Evolutionary conservation across 192 early-diverging fungal species (phyloP).

Genomic region (Coemansia sp.): DNA sequence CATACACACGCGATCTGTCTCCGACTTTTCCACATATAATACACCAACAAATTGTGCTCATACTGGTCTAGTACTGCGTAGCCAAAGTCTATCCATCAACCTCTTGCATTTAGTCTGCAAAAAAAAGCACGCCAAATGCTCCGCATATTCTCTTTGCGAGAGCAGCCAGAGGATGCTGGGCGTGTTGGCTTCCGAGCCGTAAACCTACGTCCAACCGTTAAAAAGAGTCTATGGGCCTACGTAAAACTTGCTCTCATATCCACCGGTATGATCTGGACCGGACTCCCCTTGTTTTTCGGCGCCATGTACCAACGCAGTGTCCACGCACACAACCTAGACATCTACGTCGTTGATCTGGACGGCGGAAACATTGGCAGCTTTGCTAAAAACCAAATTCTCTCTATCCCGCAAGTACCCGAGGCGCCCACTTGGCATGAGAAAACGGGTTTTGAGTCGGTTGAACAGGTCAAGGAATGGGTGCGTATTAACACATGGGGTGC

Average conservation of each 20-base stretch:
- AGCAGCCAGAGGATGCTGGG: constrained; percentile 22
- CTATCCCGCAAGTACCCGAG: constrained; percentile 4
- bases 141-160: constrained; percentile 22
- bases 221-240: constrained; percentile 18
- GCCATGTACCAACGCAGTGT: constrained; percentile 27
- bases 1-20: background rate
- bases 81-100: background rate
- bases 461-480: constrained; percentile 24
- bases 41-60: background rate
- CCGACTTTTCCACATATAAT: background rate
- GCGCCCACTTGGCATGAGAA: constrained; percentile 17
- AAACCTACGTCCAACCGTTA: constrained; percentile 15
- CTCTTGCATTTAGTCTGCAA: background rate
- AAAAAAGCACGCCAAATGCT: constrained; percentile 8
- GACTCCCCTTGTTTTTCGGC: constrained; percentile 38
- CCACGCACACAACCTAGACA: constrained; percentile 25
- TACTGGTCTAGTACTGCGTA: background rate
- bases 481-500: constrained; percentile 30
- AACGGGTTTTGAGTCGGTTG: background rate
- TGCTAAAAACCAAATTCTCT: constrained; percentile 25
- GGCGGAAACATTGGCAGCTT: constrained; percentile 31
- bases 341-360: constrained; percentile 43
- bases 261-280: constrained; percentile 32
- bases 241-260: constrained; percentile 16
- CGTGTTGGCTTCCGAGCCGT: constrained; percentile 19